phyloP scores from a whole-genome alignment of 202 grass and related monocot genomes.

The Elaeis oleifera region DNA sequence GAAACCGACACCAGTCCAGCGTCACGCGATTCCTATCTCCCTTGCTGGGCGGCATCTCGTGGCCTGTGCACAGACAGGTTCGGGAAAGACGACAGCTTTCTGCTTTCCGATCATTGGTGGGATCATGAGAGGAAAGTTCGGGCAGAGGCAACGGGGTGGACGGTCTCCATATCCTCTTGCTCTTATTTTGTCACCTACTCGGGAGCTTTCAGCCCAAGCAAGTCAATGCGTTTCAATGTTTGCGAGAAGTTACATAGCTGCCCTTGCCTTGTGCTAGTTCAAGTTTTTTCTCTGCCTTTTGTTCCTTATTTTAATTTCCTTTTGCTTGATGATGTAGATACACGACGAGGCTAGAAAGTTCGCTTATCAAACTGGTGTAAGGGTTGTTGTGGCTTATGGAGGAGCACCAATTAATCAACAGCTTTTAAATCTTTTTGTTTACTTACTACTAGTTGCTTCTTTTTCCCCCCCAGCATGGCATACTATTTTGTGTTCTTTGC shows the following conservation, averaged over 20 bases:
- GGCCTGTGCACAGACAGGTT: conserved; percentile 76
- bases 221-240: neutral
- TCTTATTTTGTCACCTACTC: conserved; percentile 61
- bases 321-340: conserved; percentile 28
- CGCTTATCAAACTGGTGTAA: conserved; percentile 64
- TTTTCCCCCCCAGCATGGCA: too few relatives aligned
- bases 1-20: conserved; percentile 63
- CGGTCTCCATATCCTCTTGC: conserved; percentile 39
- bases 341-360: conserved; percentile 71
- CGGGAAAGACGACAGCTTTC: conserved; percentile 66
- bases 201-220: conserved; percentile 74
- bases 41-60: conserved; percentile 56
- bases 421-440: conserved; percentile 13
- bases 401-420: conserved; percentile 64
- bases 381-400: conserved; percentile 64
- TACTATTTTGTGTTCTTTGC: too few relatives aligned
- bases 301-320: neutral
- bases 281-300: neutral
- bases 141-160: conserved; percentile 26
- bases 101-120: conserved; percentile 79
- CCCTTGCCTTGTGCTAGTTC: neutral
- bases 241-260: neutral
- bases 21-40: conserved; percentile 68
- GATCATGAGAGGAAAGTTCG: conserved; percentile 40
- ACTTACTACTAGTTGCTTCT: too few relatives aligned